Conservation (phyloP, 2,329 filamentous ascomycete genomes). For the Colletotrichum cordylinicola region DNA sequence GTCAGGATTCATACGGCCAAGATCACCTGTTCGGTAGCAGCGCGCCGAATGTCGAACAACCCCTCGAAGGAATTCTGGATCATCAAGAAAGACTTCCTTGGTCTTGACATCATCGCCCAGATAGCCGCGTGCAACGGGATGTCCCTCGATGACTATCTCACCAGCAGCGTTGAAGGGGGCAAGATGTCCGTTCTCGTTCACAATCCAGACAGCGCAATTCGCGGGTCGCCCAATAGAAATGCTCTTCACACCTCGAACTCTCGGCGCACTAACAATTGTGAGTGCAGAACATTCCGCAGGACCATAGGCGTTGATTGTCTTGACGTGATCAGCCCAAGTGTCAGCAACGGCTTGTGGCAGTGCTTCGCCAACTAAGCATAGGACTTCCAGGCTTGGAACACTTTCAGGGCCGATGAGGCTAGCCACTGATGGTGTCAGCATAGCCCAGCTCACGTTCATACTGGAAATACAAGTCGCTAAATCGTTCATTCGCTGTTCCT, state of each 20-base stretch:
- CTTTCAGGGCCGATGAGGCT: slow-evolving; percentile 1
- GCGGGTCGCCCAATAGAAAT: background rate
- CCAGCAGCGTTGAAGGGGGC: slow-evolving; percentile 27
- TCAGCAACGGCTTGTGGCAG: slow-evolving; percentile 10
- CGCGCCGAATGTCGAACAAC: background rate
- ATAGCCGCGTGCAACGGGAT: slow-evolving; percentile 26
- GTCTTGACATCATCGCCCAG: background rate
- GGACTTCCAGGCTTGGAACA: background rate
- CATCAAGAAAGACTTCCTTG: background rate
- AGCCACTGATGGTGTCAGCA: slow-evolving; percentile 20
- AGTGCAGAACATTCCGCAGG: slow-evolving; percentile 24
- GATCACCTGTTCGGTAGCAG: slow-evolving; percentile 16
- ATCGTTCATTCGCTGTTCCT: slow-evolving; percentile 39
- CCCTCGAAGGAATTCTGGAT: background rate
- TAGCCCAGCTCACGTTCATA: slow-evolving; percentile 7
- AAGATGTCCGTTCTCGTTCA: slow-evolving; percentile 24
- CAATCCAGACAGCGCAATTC: slow-evolving; percentile 28
- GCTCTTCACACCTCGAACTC: background rate
- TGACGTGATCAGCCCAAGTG: slow-evolving; percentile 21
- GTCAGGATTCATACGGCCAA: slow-evolving; percentile 10
- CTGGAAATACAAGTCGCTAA: background rate
- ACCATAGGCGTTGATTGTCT: slow-evolving; percentile 22
- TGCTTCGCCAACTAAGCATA: slow-evolving; percentile 20
- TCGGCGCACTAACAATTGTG: slow-evolving; percentile 5
- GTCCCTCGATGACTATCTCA: slow-evolving; percentile 33